Evolutionary conservation across 1,284 basidiomycete species (phyloP), one percentile per base, ranked within the genome.

Genomic region (Ustilago hordei): DNA sequence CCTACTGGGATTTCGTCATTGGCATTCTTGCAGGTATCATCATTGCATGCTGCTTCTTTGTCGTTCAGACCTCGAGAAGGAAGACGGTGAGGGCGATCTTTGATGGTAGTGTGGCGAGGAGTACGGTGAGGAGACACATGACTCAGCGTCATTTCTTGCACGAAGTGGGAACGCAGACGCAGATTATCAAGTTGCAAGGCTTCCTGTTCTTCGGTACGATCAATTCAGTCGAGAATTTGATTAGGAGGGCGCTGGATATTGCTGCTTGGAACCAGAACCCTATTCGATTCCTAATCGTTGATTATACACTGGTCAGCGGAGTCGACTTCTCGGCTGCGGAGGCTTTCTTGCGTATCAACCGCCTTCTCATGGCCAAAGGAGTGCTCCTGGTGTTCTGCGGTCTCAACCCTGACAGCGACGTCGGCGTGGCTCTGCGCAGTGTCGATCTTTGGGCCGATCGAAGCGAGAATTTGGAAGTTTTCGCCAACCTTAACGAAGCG

Each of bases 171-270:
- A 92, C 91, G 71, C 95, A 98, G 87, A 98, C 95, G 0, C 92
- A 92, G 38, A 91, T 98, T 62, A 89, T 98, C 81, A 92, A 93
- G 75, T 87, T 98, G 8, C 95, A 98, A 89, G 85, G 93, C 0
- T 95, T 94, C 88, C 88, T 99, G 41, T 99, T 98, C 90, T 99
- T 99, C 86, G 96, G 97, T 5, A 98, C 95, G 0, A 96, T 98
- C 81, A 90, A 92, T 0, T 89, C 91, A 50, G 94, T 97, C 65
- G 95, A 98, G 86, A 92, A 92, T 35, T 65, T 85, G 1, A 92
- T 95, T 52, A 90, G 92, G 8, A 87, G 89, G 17, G 89, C 95
- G 23, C 90, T 98, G 28, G 91, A 93, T 64, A 90, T 90, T 7
- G 90, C 91, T 0, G 88, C 90, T 13, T 97, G 95, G 92, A 88